A percentile compares a stretch with the other conserved stretches of the same genome.
Evolutionary conservation across 2,329 filamentous ascomycete genomes (phyloP).

Genomic region (Alternaria burnsii): DNA sequence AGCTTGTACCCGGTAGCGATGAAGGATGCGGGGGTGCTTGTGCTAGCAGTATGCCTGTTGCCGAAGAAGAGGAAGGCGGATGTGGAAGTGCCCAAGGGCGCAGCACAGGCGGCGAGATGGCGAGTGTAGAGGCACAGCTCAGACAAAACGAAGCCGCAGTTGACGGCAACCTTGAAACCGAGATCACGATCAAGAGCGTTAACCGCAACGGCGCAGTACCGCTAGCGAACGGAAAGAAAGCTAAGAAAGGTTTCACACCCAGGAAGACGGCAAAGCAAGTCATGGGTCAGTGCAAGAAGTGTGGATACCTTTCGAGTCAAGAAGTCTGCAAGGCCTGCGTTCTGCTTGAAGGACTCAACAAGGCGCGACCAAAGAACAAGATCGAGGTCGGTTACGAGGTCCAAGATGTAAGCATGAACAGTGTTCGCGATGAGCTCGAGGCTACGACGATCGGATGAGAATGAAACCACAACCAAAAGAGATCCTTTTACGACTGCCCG

Average conservation of each 20-base stretch:
- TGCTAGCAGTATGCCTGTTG: conserved; percentile 46
- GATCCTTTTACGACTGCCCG: neutral
- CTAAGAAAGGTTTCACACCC: conserved; percentile 29
- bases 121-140: conserved; percentile 79
- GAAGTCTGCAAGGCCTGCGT: conserved; percentile 92
- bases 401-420: conserved; percentile 30
- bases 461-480: conserved; percentile 14
- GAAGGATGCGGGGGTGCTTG: conserved; percentile 45
- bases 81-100: conserved; percentile 77
- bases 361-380: conserved; percentile 60
- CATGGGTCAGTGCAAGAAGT: conserved; percentile 83
- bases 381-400: conserved; percentile 44
- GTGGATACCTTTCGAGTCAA: conserved; percentile 96
- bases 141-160: conserved; percentile 68
- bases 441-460: conserved; percentile 29
- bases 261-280: conserved; percentile 66
- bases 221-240: conserved; percentile 27
- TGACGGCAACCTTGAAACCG: conserved; percentile 67
- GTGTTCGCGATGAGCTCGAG: conserved; percentile 35
- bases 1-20: conserved; percentile 71
- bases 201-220: conserved; percentile 43
- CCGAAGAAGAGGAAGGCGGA: conserved; percentile 71
- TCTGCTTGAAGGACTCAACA: conserved; percentile 89
- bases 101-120: conserved; percentile 78
- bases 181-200: conserved; percentile 61